A percentile compares a stretch with the other conserved stretches of the same genome.
phyloP scores from a whole-genome alignment of 495 filamentous ascomycete genomes.

The Aspergillus sparsus region DNA sequence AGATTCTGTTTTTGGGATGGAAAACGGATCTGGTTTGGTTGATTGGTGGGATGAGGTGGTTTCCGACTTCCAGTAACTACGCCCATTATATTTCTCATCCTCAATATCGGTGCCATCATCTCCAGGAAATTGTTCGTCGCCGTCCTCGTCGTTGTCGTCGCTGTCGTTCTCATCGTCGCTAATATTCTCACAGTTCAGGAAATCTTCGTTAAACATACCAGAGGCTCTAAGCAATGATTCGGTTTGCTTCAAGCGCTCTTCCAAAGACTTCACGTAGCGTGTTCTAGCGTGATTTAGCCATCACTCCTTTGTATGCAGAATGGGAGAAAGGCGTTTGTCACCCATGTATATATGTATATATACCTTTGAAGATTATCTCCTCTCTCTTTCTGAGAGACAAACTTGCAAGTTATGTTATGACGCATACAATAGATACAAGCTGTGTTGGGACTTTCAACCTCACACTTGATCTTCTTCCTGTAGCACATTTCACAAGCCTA shows the following conservation, averaged over 20 bases:
- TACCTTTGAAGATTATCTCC: conserved; percentile 86
- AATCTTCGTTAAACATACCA: conserved; percentile 76
- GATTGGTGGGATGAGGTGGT: neutral
- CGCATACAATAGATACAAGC: conserved; percentile 87
- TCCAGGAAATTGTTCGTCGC: too few species aligned
- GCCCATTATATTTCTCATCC: conserved; percentile 1
- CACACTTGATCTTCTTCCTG: conserved; percentile 97
- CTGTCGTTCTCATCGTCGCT: conserved; percentile 54
- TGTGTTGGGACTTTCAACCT: conserved; percentile 72
- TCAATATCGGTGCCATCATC: too few species aligned
- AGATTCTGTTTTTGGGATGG: neutral
- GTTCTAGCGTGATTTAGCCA: conserved; percentile 50
- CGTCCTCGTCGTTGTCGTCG: conserved; percentile 50
- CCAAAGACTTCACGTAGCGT: conserved; percentile 90
- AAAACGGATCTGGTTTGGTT: neutral
- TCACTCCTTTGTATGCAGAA: neutral
- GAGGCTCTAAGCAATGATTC: conserved; percentile 82
- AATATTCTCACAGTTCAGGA: conserved; percentile 70
- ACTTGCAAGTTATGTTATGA: conserved; percentile 89
- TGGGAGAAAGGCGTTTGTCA: neutral
- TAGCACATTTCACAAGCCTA: conserved; percentile 96
- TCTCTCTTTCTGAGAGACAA: conserved; percentile 89
- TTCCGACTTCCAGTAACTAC: conserved; percentile 10
- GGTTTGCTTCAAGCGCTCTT: conserved; percentile 85
- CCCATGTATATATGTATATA: conserved; percentile 7